These are phyloP conservation scores for Fusarium xylarioides DNA, from an alignment of 2,329 filamentous ascomycete genomes.

Conservation along the genomic window DNA sequence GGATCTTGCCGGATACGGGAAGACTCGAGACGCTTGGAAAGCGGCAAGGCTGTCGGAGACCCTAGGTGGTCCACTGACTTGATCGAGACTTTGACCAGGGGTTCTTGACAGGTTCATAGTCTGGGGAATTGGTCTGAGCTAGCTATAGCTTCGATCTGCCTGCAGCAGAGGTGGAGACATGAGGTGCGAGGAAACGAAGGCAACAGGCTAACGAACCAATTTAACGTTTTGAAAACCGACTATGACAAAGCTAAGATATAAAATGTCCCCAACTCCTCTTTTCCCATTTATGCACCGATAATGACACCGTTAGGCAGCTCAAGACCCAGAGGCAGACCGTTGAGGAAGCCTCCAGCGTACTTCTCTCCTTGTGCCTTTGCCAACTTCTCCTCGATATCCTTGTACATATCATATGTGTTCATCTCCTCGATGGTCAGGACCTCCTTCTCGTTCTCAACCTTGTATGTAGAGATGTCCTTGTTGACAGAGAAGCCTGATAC, in stretches of 20 bases:
- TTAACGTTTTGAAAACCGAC: not conserved
- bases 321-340: slow-evolving; percentile 58
- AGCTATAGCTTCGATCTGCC: not conserved
- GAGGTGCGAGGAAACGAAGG: fast-evolving
- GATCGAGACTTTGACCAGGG: not conserved
- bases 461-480: slow-evolving; percentile 64
- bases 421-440: slow-evolving; percentile 76
- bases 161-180: fast-evolving
- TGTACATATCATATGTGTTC: slow-evolving; percentile 71
- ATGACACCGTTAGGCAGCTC: slow-evolving; percentile 59
- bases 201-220: not conserved
- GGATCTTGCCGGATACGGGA: not conserved
- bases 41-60: too few relatives aligned
- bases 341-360: slow-evolving; percentile 52
- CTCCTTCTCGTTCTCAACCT: slow-evolving; percentile 67
- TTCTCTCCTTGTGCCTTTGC: slow-evolving; percentile 45
- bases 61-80: too few relatives aligned
- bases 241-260: not conserved
- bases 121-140: not conserved
- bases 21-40: too few relatives aligned
- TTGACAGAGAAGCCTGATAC: slow-evolving; percentile 68
- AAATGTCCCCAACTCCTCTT: not conserved
- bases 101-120: not conserved
- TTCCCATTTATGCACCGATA: slow-evolving; percentile 38
- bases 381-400: slow-evolving; percentile 61